Evolutionary conservation across 2,329 filamentous ascomycete genomes (phyloP), one percentile per base, ranked within the genome.

Genomic region (Coleophoma crateriformis): DNA sequence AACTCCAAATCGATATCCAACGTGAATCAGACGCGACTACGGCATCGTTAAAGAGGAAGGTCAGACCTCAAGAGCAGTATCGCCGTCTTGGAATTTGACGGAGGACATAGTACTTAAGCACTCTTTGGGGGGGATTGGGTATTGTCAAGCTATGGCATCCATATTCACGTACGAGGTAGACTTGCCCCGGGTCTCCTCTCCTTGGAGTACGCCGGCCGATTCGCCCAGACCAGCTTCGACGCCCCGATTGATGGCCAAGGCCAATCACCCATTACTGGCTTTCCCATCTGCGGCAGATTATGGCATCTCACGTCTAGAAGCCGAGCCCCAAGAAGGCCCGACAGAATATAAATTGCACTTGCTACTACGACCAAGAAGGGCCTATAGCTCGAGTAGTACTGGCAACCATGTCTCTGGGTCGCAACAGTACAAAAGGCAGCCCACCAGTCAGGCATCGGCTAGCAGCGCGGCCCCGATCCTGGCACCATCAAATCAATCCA

Each of bases 311-410:
- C 89, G 85, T 61, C 72, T 99, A 14, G 85, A 91, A 55, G 85
- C 92, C 12, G 94, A 99, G 67, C 92, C 92, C 6, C 91, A 97
- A 64, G 86, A 95, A 55, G 94, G 94, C 0, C 90, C 94, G 15
- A 95, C 89, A 0, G 94, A 99, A 69, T 99, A 99, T 71, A 99
- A 99, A 68, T 72, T 99, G 40, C 94, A 97, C 69, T 74, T 99
- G 6, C 77, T 97, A 7, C 72, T 96, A 46, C 83, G 90, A 34
- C 84, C 87, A 14, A 79, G 92, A 50, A 80, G 90, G 53, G 81
- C 79, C 7, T 95, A 91, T 66, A 77, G 76, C 34, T 79, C 77
- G 33, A 85, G 85, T 65, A 91, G 82, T 57, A 95, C 90, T 1
- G 74, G 74, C 11, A 68, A 68, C 37, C 67, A 75, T 48, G 69